phyloP scores from a whole-genome alignment of 192 early-diverging fungal genomes.

The Lobosporangium transversale region DNA sequence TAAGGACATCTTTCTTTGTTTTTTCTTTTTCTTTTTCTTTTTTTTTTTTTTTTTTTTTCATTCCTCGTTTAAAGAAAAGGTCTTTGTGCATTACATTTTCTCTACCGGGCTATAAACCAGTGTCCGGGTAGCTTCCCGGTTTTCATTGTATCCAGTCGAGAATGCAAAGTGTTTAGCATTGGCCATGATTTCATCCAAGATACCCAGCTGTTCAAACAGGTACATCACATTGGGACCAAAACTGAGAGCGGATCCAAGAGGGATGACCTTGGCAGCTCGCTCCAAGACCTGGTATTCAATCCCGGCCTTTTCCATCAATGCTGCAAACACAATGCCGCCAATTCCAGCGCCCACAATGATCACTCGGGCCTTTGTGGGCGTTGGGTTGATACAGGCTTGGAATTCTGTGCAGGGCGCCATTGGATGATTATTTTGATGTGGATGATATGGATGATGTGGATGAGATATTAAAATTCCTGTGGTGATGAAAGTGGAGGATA shows the following conservation, averaged over 20 bases:
- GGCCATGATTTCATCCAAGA: conserved; percentile 17
- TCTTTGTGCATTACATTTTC: too few relatives aligned
- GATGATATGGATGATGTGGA: too few relatives aligned
- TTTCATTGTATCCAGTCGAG: conserved; percentile 38
- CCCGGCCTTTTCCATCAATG: conserved; percentile 15
- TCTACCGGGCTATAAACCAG: conserved; percentile 34
- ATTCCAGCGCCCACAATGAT: conserved; percentile 32
- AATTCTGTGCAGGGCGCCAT: conserved; percentile 1
- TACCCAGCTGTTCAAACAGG: conserved; percentile 24
- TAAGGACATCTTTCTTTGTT: neutral
- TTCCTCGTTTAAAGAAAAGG: too few relatives aligned
- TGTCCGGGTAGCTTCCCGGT: conserved; percentile 18
- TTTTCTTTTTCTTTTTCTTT: neutral
- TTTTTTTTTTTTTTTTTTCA: neutral
- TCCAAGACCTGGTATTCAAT: conserved; percentile 26
- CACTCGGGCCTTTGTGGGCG: conserved; percentile 19
- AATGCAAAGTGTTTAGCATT: conserved; percentile 32
- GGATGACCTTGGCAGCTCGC: conserved; percentile 11
- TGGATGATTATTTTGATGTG: too few relatives aligned
- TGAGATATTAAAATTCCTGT: too few relatives aligned
- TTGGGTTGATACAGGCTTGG: conserved; percentile 4
- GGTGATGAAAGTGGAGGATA: too few relatives aligned
- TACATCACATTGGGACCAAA: conserved; percentile 14
- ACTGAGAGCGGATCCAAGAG: conserved; percentile 18
- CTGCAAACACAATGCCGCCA: conserved; percentile 18